Evolutionary conservation across 306 rosid genomes (phyloP).

Genomic region (Benincasa hispida): DNA sequence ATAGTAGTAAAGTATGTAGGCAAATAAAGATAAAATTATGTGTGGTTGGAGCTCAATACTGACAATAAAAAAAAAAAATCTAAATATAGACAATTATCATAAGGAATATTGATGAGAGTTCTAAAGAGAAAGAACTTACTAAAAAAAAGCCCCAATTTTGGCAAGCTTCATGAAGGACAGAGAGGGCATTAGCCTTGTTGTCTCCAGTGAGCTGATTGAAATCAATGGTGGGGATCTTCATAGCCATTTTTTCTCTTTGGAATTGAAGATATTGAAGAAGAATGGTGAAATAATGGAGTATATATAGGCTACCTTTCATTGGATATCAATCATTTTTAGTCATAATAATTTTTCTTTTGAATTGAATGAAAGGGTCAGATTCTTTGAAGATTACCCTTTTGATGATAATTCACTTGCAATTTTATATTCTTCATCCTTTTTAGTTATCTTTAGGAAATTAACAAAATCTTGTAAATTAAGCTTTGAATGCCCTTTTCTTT

Average conservation of each 20-base stretch:
- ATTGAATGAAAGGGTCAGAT: neutral
- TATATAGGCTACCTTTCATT: constrained; percentile 32
- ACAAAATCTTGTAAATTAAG: neutral
- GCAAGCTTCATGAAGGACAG: constrained; percentile 60
- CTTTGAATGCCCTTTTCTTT: neutral
- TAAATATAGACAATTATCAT: neutral
- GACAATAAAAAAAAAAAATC: too few species aligned
- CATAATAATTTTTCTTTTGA: neutral
- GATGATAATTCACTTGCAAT: neutral
- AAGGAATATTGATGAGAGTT: too few species aligned
- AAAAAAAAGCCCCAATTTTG: constrained; percentile 66
- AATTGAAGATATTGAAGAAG: constrained; percentile 15
- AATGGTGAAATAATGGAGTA: constrained; percentile 14
- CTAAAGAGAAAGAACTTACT: constrained; percentile 12
- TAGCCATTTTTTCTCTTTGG: neutral
- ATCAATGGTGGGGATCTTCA: constrained; percentile 65
- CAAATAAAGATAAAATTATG: too few species aligned
- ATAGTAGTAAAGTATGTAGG: too few species aligned
- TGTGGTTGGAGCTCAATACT: too few species aligned
- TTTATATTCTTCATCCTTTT: neutral
- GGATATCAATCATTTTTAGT: neutral
- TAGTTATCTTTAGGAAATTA: neutral
- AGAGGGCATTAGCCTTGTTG: constrained; percentile 42
- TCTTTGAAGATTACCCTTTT: neutral
- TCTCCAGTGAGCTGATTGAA: constrained; percentile 49